A percentile compares a stretch with the other conserved stretches of the same genome.
Conservation (phyloP, 257 asterid genomes). For the Hygrophila difformis region DNA sequence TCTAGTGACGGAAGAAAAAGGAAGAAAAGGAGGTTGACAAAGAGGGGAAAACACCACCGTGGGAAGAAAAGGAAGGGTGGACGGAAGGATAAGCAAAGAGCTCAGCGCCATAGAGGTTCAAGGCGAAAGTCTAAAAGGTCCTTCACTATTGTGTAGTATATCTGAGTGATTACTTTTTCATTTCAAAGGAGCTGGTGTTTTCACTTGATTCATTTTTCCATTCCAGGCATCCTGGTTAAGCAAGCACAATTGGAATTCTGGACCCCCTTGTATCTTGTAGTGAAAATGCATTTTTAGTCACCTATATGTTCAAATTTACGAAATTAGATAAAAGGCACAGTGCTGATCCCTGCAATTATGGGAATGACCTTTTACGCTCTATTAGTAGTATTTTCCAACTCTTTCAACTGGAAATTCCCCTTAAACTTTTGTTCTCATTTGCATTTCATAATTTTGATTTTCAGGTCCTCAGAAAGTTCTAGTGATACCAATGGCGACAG, state of each 20-base stretch:
- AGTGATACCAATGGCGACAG: conserved; percentile 48
- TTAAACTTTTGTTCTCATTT: neutral
- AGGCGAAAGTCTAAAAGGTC: conserved; percentile 51
- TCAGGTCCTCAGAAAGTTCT: conserved; percentile 62
- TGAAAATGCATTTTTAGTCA: neutral
- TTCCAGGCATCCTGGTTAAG: conserved; percentile 7
- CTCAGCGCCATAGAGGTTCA: conserved; percentile 33
- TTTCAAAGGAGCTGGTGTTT: conserved; percentile 5
- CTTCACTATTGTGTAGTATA: conserved; percentile 1
- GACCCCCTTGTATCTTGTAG: conserved; percentile 4
- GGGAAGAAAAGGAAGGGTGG: conserved; percentile 37
- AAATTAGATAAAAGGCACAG: neutral
- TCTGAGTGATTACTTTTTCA: conserved; percentile 8
- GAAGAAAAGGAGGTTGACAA: conserved; percentile 60
- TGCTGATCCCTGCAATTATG: neutral
- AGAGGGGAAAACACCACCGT: conserved; percentile 34
- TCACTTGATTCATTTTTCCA: neutral
- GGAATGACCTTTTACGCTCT: neutral
- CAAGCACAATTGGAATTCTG: conserved; percentile 1
- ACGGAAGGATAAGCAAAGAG: conserved; percentile 36
- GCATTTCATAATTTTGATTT: conserved; percentile 10
- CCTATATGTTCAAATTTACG: neutral
- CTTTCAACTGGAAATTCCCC: neutral
- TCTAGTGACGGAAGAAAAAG: conserved; percentile 72
- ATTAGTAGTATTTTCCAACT: conserved; percentile 7